phyloP scores from a whole-genome alignment of 2,329 filamentous ascomycete species.

The Ceratocystis lukuohia region DNA sequence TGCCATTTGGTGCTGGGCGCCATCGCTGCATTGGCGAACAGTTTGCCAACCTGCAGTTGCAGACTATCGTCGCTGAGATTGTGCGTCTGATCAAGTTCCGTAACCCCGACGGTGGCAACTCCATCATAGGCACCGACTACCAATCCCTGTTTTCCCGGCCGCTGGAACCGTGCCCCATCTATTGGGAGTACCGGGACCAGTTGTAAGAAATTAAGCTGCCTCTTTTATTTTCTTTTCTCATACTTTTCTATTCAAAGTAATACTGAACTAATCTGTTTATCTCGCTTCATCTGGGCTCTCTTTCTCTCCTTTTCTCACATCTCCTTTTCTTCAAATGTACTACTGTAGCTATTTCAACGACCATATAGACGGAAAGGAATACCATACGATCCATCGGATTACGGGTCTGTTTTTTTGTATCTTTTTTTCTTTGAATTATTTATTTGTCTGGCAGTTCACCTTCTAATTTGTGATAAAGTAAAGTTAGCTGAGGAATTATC shows the following conservation, averaged over 20 bases:
- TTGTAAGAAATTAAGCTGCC: background rate
- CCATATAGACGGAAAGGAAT: constrained; percentile 10
- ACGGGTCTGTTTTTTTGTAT: background rate
- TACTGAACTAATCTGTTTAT: background rate
- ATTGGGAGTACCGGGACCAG: constrained; percentile 56
- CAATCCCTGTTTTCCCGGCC: constrained; percentile 61
- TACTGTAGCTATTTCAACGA: constrained; percentile 11
- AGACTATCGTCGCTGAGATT: constrained; percentile 66
- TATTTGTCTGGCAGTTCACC: background rate
- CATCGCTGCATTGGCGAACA: constrained; percentile 95
- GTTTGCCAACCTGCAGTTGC: constrained; percentile 85
- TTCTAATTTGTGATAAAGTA: background rate
- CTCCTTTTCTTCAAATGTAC: constrained; percentile 7
- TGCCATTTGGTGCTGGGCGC: constrained; percentile 84
- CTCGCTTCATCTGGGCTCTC: background rate
- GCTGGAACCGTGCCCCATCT: constrained; percentile 54
- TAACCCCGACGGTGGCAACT: constrained; percentile 57
- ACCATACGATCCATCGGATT: background rate
- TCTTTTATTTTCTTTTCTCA: constrained; percentile 5
- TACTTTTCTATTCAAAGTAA: background rate
- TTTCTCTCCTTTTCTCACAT: background rate
- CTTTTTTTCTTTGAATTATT: background rate
- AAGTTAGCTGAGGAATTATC: background rate
- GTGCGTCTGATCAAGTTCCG: constrained; percentile 69
- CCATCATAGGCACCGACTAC: constrained; percentile 56